A percentile compares a stretch with the other conserved stretches of the same genome.
These are phyloP conservation scores for Tribonema minus DNA, from an alignment of 108 stramenopile species.

Conservation along the genomic window DNA sequence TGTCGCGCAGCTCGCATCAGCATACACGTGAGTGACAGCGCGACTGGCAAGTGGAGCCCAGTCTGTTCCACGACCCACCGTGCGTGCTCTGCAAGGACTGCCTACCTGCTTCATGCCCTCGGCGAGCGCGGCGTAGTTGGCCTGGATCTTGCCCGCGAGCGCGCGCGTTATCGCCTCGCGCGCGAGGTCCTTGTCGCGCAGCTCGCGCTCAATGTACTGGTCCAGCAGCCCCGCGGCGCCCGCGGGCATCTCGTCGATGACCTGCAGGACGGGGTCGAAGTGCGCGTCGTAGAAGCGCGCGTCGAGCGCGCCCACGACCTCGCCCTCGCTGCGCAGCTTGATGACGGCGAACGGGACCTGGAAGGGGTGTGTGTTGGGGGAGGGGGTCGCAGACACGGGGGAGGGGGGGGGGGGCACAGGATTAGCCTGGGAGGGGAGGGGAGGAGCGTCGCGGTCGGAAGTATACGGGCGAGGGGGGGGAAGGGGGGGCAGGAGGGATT, in stretches of 20 bases:
- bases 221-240: constrained; percentile 3
- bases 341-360: constrained; percentile 40
- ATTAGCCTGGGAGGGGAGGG: too few relatives aligned
- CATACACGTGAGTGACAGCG: background rate
- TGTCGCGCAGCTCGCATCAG: background rate
- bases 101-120: constrained; percentile 41
- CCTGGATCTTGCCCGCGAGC: constrained; percentile 42
- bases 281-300: constrained; percentile 18
- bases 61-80: background rate
- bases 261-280: constrained; percentile 12
- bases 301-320: constrained; percentile 23
- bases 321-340: constrained; percentile 28
- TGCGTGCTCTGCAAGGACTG: too few relatives aligned
- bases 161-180: constrained; percentile 37
- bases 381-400: too few relatives aligned
- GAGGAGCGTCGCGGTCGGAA: too few relatives aligned
- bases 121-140: constrained; percentile 46
- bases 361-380: too few relatives aligned
- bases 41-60: background rate
- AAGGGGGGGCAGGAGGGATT: too few relatives aligned
- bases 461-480: too few relatives aligned
- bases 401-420: too few relatives aligned
- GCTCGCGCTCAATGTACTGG: constrained; percentile 32
- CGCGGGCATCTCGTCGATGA: constrained; percentile 19
- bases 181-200: constrained; percentile 45